Base-by-base conservation (phyloP, 2,329 filamentous ascomycete genomes). In the Xylariaceae sp. region DNA sequence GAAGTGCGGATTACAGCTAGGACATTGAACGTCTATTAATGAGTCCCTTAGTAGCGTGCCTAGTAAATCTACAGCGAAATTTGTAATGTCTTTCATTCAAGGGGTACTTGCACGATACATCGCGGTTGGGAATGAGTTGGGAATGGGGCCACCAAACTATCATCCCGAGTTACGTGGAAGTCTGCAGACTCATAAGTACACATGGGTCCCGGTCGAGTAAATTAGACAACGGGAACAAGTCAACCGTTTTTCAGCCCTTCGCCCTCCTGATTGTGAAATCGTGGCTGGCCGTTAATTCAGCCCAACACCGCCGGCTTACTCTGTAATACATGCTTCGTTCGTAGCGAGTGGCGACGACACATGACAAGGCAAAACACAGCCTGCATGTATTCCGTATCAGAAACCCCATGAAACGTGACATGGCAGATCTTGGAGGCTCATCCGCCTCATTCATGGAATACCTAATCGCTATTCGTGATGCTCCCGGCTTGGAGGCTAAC, bases 401-500 rank as follows among this genome's bases (percentile, higher is more conserved):
- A 42, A 42, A 7, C 37, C 37, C 11, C 11, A 13, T 42, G 37
- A 42, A 13, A 42, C 8, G 11, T 42, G 37, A 9, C 37, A 42
- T 18, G 13, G 3, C 11, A 42, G 49, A 37, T 48, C n/a, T 49
- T 10, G 13, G 3, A 34, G 23, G 30, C 42, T 49, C 13, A 8
- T 44, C n/a, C 8, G 47, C 35, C 42, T 45, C 42, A n/a, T 37
- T 30, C 18, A 10, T 53, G 6, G 37, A 53, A 55, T 7, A 45
- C 7, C 37, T 8, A 42, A 30, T 30, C 23, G 44, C 10, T 48
- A 45, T 52, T 35, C 23, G 50, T 42, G n/a, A 13, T 7, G 23
- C 9, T 9, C 11, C 37, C 8, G 37, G 9, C 11, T 42, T 13
- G 39, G 15, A 15, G 37, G 23, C 51, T 62, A 68, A 47, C 63